Evolutionary conservation across 2,329 filamentous ascomycete species (phyloP).

Genomic region (Trichoderma endophyticum): DNA sequence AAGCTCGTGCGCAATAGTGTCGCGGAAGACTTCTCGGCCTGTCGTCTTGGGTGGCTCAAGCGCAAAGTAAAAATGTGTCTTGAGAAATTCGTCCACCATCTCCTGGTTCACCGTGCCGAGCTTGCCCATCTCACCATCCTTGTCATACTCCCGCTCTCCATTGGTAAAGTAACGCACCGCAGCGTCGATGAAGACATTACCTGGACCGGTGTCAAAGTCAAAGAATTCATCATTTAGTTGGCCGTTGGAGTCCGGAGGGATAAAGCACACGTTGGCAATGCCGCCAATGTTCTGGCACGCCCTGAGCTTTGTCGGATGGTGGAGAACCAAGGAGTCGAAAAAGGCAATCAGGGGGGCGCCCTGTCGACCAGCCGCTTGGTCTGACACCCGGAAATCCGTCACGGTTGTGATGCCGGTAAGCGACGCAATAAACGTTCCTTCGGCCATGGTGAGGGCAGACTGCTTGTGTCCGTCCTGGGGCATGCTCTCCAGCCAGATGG

Average conservation of each 20-base stretch:
- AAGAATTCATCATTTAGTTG: constrained; percentile 31
- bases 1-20: constrained; percentile 51
- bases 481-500: constrained; percentile 55
- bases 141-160: constrained; percentile 49
- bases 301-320: constrained; percentile 52
- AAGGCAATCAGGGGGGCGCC: constrained; percentile 50
- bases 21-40: constrained; percentile 57
- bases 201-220: constrained; percentile 56
- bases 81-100: constrained; percentile 51
- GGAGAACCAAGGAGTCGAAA: constrained; percentile 48
- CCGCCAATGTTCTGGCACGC: constrained; percentile 61
- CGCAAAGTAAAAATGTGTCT: constrained; percentile 46
- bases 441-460: constrained; percentile 54
- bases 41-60: constrained; percentile 54
- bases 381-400: constrained; percentile 50
- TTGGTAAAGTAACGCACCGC: constrained; percentile 53
- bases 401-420: constrained; percentile 57
- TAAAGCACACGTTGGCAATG: constrained; percentile 60
- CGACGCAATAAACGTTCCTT: constrained; percentile 52
- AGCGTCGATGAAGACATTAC: constrained; percentile 56
- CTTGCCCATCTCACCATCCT: constrained; percentile 48
- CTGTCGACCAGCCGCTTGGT: constrained; percentile 47
- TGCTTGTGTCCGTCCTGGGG: constrained; percentile 44
- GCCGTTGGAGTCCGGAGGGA: constrained; percentile 42
- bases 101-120: constrained; percentile 47